Evolutionary conservation across 257 asterid species (phyloP), one percentile per base, ranked within the genome.

Genomic region (Knoxia roxburghii): DNA sequence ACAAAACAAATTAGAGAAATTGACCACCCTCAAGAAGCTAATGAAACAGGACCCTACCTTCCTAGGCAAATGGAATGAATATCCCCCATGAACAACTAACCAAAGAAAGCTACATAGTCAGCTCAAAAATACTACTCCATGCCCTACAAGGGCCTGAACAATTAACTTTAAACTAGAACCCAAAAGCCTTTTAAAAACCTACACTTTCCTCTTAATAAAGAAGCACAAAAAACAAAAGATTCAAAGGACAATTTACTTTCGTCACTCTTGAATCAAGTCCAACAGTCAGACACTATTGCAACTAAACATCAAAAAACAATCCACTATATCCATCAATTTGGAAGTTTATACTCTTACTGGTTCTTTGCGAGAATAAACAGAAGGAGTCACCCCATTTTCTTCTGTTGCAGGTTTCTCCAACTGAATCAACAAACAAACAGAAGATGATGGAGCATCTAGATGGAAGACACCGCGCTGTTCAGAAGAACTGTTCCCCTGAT

Each of bases 331-430:
- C 52, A 26, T 51, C 40, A 7, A 70, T 51, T 45, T 41, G 50
- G 59, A 53, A 67, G 71, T 65, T 69, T 52, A 26, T 60, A 27
- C 52, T 70, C 96, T 90, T 86, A 94, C 99, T 48, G 99, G 97
- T 78, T 94, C 99, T 86, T 94, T 94, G 70, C 96, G 96, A 54
- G 97, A 94, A 84, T 94, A 94, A 70, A 88, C 97, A 73, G 97
- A 87, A 69, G 97, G 82, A 60, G 97, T 88, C 77, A 90, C 99
- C 77, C 99, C 99, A 48, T 96, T 96, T 83, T 94, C 99, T 79
- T 94, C 99, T 14, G 96, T 88, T 68, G 95, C 96, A 75, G 99
- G 90, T 86, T 94, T 94, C 74, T 94, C 99, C 74, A 94, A 83
- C 82, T 94, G 99, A 82, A 94, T 79, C 72, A 94, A 93, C 79